Percentiles rank a stretch among this genome's conserved stretches.
Evolutionary conservation across 2,329 filamentous ascomycete species (phyloP).

Genomic region (Botrytis paeoniae): DNA sequence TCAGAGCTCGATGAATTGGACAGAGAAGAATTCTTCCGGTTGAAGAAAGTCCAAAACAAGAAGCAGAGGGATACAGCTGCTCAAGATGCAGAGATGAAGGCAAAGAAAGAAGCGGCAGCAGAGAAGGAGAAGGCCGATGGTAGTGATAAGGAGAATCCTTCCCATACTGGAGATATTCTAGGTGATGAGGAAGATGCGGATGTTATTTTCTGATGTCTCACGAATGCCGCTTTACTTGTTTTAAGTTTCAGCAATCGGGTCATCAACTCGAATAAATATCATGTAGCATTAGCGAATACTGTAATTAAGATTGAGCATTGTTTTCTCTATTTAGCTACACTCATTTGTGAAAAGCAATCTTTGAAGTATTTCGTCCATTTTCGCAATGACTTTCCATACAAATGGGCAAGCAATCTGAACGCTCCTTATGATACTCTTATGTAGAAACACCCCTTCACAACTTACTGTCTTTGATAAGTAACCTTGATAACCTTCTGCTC

Average conservation of each 20-base stretch:
- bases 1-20: conserved; percentile 96
- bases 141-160: conserved; percentile 42
- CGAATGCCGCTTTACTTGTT: conserved; percentile 2
- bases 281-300: conserved; percentile 34
- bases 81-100: conserved; percentile 71
- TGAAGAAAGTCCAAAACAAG: conserved; percentile 92
- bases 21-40: conserved; percentile 93
- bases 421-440: neutral
- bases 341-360: neutral
- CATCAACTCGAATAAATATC: conserved; percentile 18
- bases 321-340: neutral
- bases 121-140: conserved; percentile 51
- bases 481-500: conserved; percentile 82
- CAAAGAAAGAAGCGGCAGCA: conserved; percentile 56
- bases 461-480: conserved; percentile 87
- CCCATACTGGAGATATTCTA: conserved; percentile 61
- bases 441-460: neutral
- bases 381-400: neutral
- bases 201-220: conserved; percentile 67
- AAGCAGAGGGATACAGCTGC: conserved; percentile 75
- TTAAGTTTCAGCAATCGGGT: neutral
- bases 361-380: conserved; percentile 19
- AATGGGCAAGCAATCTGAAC: neutral
- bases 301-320: conserved; percentile 18
- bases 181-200: conserved; percentile 77